These are phyloP conservation scores for Platanus orientalis DNA, from an alignment of 164 flowering plant species.

Conservation along the genomic window DNA sequence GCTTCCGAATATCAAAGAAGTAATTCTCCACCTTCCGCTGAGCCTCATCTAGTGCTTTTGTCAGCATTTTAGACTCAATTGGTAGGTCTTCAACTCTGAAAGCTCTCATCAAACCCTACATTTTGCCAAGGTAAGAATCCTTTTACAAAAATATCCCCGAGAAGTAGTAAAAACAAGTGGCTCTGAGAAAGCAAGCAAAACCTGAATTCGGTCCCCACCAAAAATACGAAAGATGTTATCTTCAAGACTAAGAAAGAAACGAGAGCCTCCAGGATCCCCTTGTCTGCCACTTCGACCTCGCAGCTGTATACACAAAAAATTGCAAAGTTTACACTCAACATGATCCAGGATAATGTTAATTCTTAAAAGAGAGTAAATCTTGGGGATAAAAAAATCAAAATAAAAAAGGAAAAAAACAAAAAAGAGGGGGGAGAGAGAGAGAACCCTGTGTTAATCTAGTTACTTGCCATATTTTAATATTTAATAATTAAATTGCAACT, in stretches of 20 bases:
- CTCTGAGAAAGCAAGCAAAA: slow-evolving; percentile 14
- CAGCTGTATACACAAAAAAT: slow-evolving; percentile 42
- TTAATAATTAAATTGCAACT: slow-evolving; percentile 1
- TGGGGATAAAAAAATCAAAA: not conserved
- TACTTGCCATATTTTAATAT: too few species aligned
- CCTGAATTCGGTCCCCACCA: slow-evolving; percentile 98
- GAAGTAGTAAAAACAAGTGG: not conserved
- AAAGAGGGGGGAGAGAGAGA: too few species aligned
- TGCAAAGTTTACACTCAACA: not conserved
- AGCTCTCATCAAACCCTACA: slow-evolving; percentile 95
- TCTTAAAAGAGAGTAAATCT: not conserved
- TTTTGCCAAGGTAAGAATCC: slow-evolving; percentile 12
- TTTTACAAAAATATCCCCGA: slow-evolving; percentile 2
- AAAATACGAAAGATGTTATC: slow-evolving; percentile 93
- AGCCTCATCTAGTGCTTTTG: slow-evolving; percentile 97
- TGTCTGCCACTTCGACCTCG: slow-evolving; percentile 98
- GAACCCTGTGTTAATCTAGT: too few species aligned
- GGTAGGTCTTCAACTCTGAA: slow-evolving; percentile 98
- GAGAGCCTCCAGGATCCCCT: slow-evolving; percentile 98
- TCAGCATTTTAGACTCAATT: slow-evolving; percentile 92
- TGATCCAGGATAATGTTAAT: too few species aligned
- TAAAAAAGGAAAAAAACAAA: not conserved
- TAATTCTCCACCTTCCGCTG: slow-evolving; percentile 97
- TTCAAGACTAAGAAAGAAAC: slow-evolving; percentile 97
- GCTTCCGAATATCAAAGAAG: slow-evolving; percentile 94